Base-by-base conservation (phyloP, 345 rosid species). In the Eucalyptus tenuipes region DNA sequence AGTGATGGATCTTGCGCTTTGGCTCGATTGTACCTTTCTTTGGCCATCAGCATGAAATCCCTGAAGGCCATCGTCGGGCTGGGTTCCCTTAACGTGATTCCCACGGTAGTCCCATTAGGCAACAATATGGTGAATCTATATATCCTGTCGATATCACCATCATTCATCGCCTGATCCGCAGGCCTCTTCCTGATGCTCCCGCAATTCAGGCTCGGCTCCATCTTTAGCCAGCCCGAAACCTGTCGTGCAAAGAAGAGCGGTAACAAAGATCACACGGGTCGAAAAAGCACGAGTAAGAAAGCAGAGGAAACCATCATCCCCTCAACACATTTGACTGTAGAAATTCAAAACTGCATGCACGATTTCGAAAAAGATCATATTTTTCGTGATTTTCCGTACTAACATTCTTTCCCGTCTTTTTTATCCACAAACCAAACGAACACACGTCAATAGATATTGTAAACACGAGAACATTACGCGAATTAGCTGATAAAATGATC, bases 51-150 rank as follows among this genome's bases (percentile, higher is more conserved):
- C 13, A 95, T 61, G 55, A 96, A 96, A 3, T 86, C 87, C 45
- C 59, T 50, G 44, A 94, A 86, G 0, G 89, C 13, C 90, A 96
- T 94, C 12, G 89, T 86, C 2, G 42, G 75, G 22, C n/a, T 45
- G 3, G 93, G 92, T 24, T 92, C 57, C 17, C 71, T 75, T 33
- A 94, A 1, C 14, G 88, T 61, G 40, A 95, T 85, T 2, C 37
- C 89, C 20, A 96, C 92, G 9, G 92, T 88, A 37, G 93, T 87
- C n/a, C 95, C 91, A 84, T 93, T 93, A 0, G 98, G 98, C 61
- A 96, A 87, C n/a, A 95, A 89, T 4, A 95, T 88, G 88, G 91
- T 92, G 86, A 96, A 95, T 85, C n/a, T 91, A 87, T 93, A 94
- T 1, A 45, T 17, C 2, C 10, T 37, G 10, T 52, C 88, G 3